Base-by-base conservation (phyloP, 495 filamentous ascomycete genomes). In the Hypoxylon crocopeplum region DNA sequence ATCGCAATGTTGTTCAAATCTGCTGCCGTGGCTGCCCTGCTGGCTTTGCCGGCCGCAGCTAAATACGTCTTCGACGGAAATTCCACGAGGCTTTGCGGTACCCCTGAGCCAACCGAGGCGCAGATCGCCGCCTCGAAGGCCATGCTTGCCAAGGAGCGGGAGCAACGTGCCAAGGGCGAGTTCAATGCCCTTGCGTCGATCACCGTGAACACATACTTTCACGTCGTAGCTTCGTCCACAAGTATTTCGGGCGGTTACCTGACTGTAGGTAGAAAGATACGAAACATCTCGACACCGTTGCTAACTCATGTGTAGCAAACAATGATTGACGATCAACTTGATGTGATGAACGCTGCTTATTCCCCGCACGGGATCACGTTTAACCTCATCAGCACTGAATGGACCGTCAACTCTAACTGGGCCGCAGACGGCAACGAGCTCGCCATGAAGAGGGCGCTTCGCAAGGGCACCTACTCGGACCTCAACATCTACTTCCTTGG, bases 401-500 rank as follows among this genome's bases (percentile, higher is more conserved):
- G 71, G 59, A 88, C 84, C 27, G 70, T 81, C 69, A 86, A 87
- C 79, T 46, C 72, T 48, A 69, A 64, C 54, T 88, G 86, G 84
- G 81, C 80, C 7, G 50, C 47, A 4, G 82, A 80, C 58, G 62
- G 67, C 16, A 64, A 68, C 51, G 79, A 86, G 67, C 38, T 69
- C 27, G 73, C 68, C 17, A 85, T 87, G 84, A 87, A 88, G 78
- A 44, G 48, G 19, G 69, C 79, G 11, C 79, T 89, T 10, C 82
- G 83, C 44, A 75, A 82, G 66, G 86, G 86, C 45, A 75, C 70
- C 55, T 89, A 88, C 75, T 58, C 68, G 30, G 72, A 78, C 21
- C 81, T 88, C 54, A 88, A 88, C 72, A 51, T 88, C 45, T 88
- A 87, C 75, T 86, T 87, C 77, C 77, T 83, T 48, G 77, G 75